Base-by-base conservation (phyloP, 2,329 filamentous ascomycete genomes). In the Beauveria australis region DNA sequence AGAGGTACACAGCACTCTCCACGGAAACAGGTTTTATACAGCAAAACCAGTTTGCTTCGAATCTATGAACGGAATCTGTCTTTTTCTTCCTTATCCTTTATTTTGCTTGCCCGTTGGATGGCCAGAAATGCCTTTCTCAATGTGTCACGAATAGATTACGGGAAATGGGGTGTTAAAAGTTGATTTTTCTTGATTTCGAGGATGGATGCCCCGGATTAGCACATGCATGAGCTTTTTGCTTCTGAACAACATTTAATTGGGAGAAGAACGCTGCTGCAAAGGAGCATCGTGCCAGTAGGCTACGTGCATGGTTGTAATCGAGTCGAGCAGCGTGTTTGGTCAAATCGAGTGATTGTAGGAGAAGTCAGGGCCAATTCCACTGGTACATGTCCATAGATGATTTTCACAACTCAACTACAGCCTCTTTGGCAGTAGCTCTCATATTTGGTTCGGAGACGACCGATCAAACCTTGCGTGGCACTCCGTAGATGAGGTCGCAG, bases 141-240 rank as follows among this genome's bases (percentile, higher is more conserved):
- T 52, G 60, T 56, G 56, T 56, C 55, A 40, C 47, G 51, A 49
- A 57, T 61, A 60, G 62, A 59, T 26, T 59, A 59, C 47, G 53
- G 47, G 22, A 37, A 41, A 8, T 28, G 26, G 44, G 44, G 26
- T 52, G 56, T 43, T 33, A 44, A 59, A 52, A 33, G 22, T 46
- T 52, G 37, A 8, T 52, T 52, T 51, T 59, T 30, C 12, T 51
- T 19, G 33, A 41, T n/a, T 49, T 40, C 22, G 22, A 58, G 22
- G 46, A 58, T 26, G 44, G 8, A 41, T 41, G 33, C 24, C 24
- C 55, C 18, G 46, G 33, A 51, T 49, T 16, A 6, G 22, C 30
- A n/a, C 28, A 24, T 26, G 33, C 55, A 51, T 30, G 33, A 37
- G 12, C 14, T 58, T 47, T 58, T 51, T 58, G 55, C 33, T 58